Percentiles rank a stretch among this genome's conserved stretches.
Evolutionary conservation across 495 filamentous ascomycete species (phyloP).

Genomic region (Penicillium cosmopolitanum): DNA sequence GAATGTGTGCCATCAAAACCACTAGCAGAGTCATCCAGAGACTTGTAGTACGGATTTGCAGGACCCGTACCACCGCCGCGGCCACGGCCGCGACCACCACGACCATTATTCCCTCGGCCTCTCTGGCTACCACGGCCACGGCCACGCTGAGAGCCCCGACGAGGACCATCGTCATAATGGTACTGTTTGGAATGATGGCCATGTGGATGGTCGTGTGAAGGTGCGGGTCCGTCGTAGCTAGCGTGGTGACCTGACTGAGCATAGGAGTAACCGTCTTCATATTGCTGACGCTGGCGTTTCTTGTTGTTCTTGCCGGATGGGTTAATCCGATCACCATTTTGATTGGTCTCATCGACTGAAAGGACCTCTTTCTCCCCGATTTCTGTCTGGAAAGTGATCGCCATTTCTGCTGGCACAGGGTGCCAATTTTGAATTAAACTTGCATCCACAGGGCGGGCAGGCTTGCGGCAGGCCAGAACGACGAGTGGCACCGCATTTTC

Average conservation of each 20-base stretch:
- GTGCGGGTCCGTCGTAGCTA: constrained; percentile 22
- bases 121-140: constrained; percentile 51
- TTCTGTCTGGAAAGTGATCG: constrained; percentile 72
- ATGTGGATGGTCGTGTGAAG: constrained; percentile 22
- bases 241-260: constrained; percentile 18
- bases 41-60: constrained; percentile 38
- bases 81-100: constrained; percentile 46
- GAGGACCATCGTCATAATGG: constrained; percentile 35
- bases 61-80: constrained; percentile 40
- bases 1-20: constrained; percentile 41
- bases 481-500: constrained; percentile 75
- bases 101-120: constrained; percentile 44
- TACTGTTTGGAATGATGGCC: constrained; percentile 25
- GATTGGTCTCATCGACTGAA: constrained; percentile 49
- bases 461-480: constrained; percentile 72
- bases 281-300: constrained; percentile 39
- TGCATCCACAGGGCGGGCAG: constrained; percentile 77
- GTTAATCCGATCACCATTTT: constrained; percentile 61
- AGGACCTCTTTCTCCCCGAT: constrained; percentile 87
- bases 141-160: constrained; percentile 50
- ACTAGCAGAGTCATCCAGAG: constrained; percentile 41
- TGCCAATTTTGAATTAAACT: constrained; percentile 85
- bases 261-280: constrained; percentile 37
- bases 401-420: constrained; percentile 66
- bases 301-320: constrained; percentile 47